Base-by-base conservation (phyloP, 306 rosid genomes). In the Lithocarpus polystachyus region DNA sequence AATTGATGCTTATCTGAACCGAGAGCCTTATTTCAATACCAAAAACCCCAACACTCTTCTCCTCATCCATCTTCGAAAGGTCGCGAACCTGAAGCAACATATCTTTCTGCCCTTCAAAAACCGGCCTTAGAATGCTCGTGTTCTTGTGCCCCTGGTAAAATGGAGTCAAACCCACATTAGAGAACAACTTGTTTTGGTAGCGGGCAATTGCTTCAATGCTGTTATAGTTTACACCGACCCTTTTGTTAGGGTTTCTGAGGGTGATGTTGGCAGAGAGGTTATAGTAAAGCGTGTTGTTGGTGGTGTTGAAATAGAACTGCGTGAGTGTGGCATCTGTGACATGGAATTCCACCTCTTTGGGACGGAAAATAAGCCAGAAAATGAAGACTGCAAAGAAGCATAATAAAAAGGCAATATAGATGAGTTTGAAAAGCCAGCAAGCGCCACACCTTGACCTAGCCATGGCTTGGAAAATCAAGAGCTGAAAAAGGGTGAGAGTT, bases 111-210 rank as follows among this genome's bases (percentile, higher is more conserved):
- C 98, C 93, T 13, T 6, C 17, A 52, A 94, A 94, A 19, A 19
- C 53, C 1, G 86, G 74, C 29, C 19, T 77, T 26, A 94, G 28
- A 13, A 20, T 12, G 4, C 59, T 67, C 2, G 92, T 93, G 37
- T 20, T 87, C 87, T 93, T 89, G 81, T 89, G 94, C 1, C 94
- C 93, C 72, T 85, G 90, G 48, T 93, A 89, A 78, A 93, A 91
- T 3, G 83, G 80, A 0, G 76, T 40, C 14, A 86, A 57, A 13
- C 0, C 2, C 22, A 19, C 19, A 0, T 81, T 37, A 35, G 29
- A 64, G 78, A 91, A 74, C 76, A 88, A 55, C 2, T 60, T 78
- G 8, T 72, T 91, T 56, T 84, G 85, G 84, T 64, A 89, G 22
- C 55, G 2, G 2, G 92, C 88, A 0, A 84, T 59, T 20, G 93